Conservation (phyloP, 1,284 basidiomycete species). For the Stygiomarasmius scandens region DNA sequence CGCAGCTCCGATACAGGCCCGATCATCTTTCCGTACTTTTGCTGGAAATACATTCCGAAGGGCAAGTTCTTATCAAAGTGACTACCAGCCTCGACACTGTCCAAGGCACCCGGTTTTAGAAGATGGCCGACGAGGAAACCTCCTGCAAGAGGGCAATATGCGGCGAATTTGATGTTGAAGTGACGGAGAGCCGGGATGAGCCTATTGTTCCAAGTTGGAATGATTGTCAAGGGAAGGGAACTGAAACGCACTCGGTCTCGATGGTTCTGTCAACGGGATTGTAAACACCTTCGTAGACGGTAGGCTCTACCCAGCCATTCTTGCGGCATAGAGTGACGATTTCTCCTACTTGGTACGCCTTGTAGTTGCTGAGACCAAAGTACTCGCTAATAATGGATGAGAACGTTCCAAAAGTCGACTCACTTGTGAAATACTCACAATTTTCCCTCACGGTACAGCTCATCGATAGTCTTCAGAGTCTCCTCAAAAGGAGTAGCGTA, state of each 20-base stretch:
- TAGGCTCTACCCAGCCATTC: conserved; percentile 39
- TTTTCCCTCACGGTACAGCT: conserved; percentile 42
- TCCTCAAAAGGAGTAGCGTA: conserved; percentile 18
- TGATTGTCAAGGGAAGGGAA: too few species aligned
- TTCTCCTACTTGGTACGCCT: conserved; percentile 28
- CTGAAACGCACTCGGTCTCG: conserved; percentile 32
- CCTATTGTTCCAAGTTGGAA: too few species aligned
- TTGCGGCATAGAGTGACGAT: conserved; percentile 32
- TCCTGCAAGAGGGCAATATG: conserved; percentile 17
- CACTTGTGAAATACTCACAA: conserved; percentile 26
- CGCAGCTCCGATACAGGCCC: conserved; percentile 11
- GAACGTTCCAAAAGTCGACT: not conserved
- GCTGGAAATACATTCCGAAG: conserved; percentile 24
- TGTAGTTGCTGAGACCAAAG: conserved; percentile 23
- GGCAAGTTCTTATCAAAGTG: conserved; percentile 20
- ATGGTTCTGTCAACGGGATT: conserved; percentile 25
- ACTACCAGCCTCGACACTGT: conserved; percentile 14
- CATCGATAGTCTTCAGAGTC: conserved; percentile 43
- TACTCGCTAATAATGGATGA: conserved; percentile 14
- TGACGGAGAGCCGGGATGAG: conserved; percentile 22
- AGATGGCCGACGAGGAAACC: conserved; percentile 16
- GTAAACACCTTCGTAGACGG: conserved; percentile 44
- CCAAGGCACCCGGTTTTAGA: not conserved
- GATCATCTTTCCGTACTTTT: conserved; percentile 19
- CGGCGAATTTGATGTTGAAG: conserved; percentile 15